Base-by-base conservation (phyloP, 2,329 filamentous ascomycete genomes). In the Curvularia sp. region DNA sequence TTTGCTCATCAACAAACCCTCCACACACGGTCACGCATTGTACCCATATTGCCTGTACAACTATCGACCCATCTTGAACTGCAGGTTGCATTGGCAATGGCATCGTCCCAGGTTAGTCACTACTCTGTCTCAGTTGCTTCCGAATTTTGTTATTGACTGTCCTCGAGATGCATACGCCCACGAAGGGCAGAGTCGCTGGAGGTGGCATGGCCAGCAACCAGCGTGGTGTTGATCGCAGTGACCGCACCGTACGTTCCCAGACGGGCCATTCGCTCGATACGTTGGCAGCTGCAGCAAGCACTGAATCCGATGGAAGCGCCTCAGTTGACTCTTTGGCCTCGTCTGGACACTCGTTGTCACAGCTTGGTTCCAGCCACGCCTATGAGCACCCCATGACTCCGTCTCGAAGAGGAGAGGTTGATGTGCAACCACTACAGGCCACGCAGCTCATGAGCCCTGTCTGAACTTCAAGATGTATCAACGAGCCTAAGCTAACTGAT, bases 31-130 rank as follows among this genome's bases (percentile, higher is more conserved):
- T n/a, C 28, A 36, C 45, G 28, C 39, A 32, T 18, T 23, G 34
- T n/a, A 28, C 45, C 18, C 23, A 18, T 23, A 48, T 47, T 43
- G 34, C 3, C 56, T 47, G 30, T 41, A 57, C 32, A 28, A 28
- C 19, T 30, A 34, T 41, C 15, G 34, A 18, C 38, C 28, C 41
- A 28, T 10, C 27, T 48, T 47, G 38, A 48, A 28, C 54, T 21
- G 19, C 18, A 30, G 15, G 21, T 18, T 36, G 23, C 36, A 18
- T n/a, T 30, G 28, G n/a, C 23, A 18, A 59, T 55, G 56, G 34
- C 47, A 21, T 58, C 56, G 9, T 42, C 56, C 32, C 56, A 63
- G 52, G 62, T 64, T 18, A 60, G 59, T 64, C 19, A 47, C n/a
- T 46, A 6, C 30, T 12, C 41, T 51, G 15, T 51, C 27, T 25